phyloP scores from a whole-genome alignment of 345 rosid species.

The Camelina laxa region DNA sequence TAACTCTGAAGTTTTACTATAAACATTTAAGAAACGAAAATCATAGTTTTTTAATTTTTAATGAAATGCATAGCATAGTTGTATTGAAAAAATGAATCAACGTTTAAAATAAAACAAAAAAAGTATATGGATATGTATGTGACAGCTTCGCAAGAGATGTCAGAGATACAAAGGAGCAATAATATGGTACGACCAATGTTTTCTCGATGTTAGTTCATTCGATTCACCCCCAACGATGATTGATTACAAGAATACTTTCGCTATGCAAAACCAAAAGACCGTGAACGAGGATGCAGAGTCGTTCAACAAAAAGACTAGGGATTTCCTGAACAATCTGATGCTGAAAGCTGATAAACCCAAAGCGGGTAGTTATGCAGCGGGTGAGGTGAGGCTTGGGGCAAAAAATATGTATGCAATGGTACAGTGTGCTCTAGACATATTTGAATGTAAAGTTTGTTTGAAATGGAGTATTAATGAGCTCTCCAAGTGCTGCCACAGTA shows the following conservation, averaged over 20 bases:
- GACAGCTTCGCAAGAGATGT: neutral
- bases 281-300: neutral
- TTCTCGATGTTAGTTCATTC: neutral
- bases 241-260: neutral
- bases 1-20: too few relatives aligned
- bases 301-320: neutral
- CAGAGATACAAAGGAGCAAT: neutral
- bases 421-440: neutral
- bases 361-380: neutral
- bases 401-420: neutral
- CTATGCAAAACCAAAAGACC: neutral
- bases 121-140: neutral
- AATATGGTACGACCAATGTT: slow-evolving; percentile 1
- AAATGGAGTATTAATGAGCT: neutral
- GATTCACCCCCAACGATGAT: neutral
- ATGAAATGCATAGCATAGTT: too few relatives aligned
- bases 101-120: too few relatives aligned
- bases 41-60: too few relatives aligned
- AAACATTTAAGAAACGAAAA: too few relatives aligned
- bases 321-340: neutral
- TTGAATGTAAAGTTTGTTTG: neutral
- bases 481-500: slow-evolving; percentile 28
- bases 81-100: too few relatives aligned
- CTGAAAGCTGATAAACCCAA: neutral
- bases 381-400: neutral